Percentiles rank a stretch among this genome's conserved stretches.
phyloP scores from a whole-genome alignment of 805 yeast species.

The Ogataea degrootiae region DNA sequence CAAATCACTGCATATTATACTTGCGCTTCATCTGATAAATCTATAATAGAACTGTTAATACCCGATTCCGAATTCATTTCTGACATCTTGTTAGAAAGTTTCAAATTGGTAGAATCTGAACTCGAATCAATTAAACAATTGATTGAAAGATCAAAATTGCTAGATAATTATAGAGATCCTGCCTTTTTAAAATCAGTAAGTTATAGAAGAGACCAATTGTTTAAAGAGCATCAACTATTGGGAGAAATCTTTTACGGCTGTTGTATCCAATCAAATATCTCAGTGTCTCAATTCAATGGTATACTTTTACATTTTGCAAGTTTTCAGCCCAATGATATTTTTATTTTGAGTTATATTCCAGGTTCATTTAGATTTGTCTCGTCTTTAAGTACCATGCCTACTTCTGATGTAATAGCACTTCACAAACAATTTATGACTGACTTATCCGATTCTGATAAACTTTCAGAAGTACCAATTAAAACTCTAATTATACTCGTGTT shows the following conservation, averaged over 20 bases:
- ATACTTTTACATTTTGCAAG: conserved; percentile 43
- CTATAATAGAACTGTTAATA: not conserved
- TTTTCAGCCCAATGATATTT: conserved; percentile 56
- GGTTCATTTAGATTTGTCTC: conserved; percentile 45
- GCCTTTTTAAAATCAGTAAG: conserved; percentile 44
- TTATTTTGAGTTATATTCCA: conserved; percentile 63
- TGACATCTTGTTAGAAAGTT: conserved; percentile 46
- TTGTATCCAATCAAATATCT: conserved; percentile 33
- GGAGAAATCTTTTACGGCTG: conserved; percentile 61
- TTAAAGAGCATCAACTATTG: conserved; percentile 64
- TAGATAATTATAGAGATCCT: conserved; percentile 43
- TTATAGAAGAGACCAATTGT: conserved; percentile 58
- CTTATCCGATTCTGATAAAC: conserved; percentile 33
- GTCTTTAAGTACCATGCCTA: conserved; percentile 31
- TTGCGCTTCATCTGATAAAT: conserved; percentile 19
- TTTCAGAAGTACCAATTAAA: conserved; percentile 44
- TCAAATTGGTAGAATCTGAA: conserved; percentile 53
- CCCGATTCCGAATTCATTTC: conserved; percentile 25
- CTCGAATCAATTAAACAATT: conserved; percentile 49
- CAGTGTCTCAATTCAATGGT: conserved; percentile 31
- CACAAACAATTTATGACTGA: conserved; percentile 35
- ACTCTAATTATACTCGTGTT: conserved; percentile 48
- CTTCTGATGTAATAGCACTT: conserved; percentile 33
- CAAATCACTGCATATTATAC: conserved; percentile 49
- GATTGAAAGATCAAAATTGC: conserved; percentile 47